Conservation (phyloP, 2,329 filamentous ascomycete genomes). For the Lasiodiplodia gonubiensis region DNA sequence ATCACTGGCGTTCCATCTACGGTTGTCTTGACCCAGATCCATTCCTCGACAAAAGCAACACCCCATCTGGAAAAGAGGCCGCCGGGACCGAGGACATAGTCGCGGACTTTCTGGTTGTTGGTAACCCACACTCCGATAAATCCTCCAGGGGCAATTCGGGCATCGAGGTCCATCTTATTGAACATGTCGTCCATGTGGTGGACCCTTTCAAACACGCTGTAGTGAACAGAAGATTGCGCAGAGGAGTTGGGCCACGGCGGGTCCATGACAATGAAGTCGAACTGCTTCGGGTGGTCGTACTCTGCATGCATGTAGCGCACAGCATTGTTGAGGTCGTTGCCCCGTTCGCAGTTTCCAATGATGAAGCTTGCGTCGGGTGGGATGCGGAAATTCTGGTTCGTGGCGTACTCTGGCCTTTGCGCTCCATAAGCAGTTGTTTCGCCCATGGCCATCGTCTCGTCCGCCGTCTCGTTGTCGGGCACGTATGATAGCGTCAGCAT, state of each 20-base stretch:
- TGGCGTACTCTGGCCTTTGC: neutral
- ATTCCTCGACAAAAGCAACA: constrained; percentile 69
- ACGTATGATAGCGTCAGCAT: neutral
- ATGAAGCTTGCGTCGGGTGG: constrained; percentile 59
- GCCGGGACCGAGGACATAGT: constrained; percentile 59
- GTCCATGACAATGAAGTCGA: constrained; percentile 74
- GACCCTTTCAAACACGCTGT: constrained; percentile 56
- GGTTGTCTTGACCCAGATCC: constrained; percentile 81
- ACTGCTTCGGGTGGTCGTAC: constrained; percentile 54
- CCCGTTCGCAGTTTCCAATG: constrained; percentile 37
- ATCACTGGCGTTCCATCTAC: constrained; percentile 67
- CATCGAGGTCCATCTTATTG: constrained; percentile 54
- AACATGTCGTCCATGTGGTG: constrained; percentile 54
- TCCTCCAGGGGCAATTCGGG: constrained; percentile 41
- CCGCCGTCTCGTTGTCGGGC: neutral
- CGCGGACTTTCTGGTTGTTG: constrained; percentile 66
- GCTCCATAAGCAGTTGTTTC: neutral
- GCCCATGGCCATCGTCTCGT: neutral
- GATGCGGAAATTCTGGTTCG: constrained; percentile 47
- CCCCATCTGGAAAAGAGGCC: constrained; percentile 72
- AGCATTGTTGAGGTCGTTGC: constrained; percentile 43
- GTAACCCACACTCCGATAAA: constrained; percentile 79
- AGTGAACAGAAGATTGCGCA: constrained; percentile 65
- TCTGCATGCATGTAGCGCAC: constrained; percentile 45
- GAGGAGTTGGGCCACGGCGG: constrained; percentile 85